Conservation (phyloP, 257 asterid genomes). For the Verbascum thapsus region DNA sequence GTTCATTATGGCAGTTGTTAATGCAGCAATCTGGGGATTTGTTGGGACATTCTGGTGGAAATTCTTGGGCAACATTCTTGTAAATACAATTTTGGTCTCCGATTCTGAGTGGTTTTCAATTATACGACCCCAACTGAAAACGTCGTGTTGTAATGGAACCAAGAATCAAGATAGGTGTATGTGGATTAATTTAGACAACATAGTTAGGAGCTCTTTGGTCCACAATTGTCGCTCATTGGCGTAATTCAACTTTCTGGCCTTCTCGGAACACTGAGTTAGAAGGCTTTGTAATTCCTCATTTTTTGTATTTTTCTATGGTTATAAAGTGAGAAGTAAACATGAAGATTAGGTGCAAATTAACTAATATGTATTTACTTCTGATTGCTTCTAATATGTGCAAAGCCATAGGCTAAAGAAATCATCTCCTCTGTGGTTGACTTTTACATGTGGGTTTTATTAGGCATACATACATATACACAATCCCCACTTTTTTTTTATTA, state of each 20-base stretch:
- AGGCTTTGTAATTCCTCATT: background rate
- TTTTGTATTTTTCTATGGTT: no score
- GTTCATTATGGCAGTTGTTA: conserved; percentile 60
- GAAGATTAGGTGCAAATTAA: background rate
- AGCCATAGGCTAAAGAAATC: background rate
- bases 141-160: background rate
- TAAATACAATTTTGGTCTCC: conserved; percentile 25
- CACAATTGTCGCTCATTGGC: no score
- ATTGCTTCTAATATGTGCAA: conserved; percentile 22
- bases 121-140: background rate
- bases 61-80: conserved; percentile 50
- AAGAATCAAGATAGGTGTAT: conserved; percentile 14
- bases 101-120: conserved; percentile 8
- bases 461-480: background rate
- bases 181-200: conserved; percentile 3
- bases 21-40: conserved; percentile 63
- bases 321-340: conserved; percentile 3
- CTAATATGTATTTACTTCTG: background rate
- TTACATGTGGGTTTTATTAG: background rate
- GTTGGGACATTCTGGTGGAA: conserved; percentile 84
- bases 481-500: background rate
- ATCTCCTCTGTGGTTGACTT: conserved; percentile 7
- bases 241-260: no score
- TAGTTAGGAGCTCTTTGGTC: conserved; percentile 8
- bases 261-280: background rate